These are phyloP conservation scores for Salix dunnii DNA, from an alignment of 345 rosid genomes.

Conservation along the genomic window DNA sequence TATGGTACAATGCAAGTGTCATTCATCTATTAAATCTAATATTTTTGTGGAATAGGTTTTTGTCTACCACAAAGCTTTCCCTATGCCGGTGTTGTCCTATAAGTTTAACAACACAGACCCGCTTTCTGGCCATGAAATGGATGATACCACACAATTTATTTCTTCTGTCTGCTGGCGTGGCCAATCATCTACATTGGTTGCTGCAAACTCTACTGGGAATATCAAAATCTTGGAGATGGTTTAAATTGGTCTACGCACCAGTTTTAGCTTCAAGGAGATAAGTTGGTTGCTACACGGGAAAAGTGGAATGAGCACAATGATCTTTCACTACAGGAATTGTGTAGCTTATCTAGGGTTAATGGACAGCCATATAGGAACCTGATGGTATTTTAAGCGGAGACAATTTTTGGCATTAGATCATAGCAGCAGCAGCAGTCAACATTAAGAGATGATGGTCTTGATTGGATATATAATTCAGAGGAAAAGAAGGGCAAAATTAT, in stretches of 20 bases:
- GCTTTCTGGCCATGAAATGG: slow-evolving; percentile 55
- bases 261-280: neutral
- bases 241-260: slow-evolving; percentile 13
- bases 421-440: slow-evolving; percentile 25
- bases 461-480: slow-evolving; percentile 26
- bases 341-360: slow-evolving; percentile 12
- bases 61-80: slow-evolving; percentile 92
- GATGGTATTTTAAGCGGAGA: neutral
- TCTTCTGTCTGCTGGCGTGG: slow-evolving; percentile 92
- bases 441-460: slow-evolving; percentile 9
- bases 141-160: slow-evolving; percentile 66
- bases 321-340: slow-evolving; percentile 15
- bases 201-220: slow-evolving; percentile 87
- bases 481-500: neutral
- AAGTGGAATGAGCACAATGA: neutral
- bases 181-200: slow-evolving; percentile 68
- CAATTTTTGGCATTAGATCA: slow-evolving; percentile 35
- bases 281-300: neutral
- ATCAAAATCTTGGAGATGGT: slow-evolving; percentile 90
- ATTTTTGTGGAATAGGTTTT: slow-evolving; percentile 49
- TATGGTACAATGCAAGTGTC: neutral
- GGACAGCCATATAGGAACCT: slow-evolving; percentile 15
- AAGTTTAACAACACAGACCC: slow-evolving; percentile 63
- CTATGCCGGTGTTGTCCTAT: slow-evolving; percentile 86
- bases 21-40: neutral